Base-by-base conservation (phyloP, 2,329 filamentous ascomycete genomes). In the Septoria linicola region DNA sequence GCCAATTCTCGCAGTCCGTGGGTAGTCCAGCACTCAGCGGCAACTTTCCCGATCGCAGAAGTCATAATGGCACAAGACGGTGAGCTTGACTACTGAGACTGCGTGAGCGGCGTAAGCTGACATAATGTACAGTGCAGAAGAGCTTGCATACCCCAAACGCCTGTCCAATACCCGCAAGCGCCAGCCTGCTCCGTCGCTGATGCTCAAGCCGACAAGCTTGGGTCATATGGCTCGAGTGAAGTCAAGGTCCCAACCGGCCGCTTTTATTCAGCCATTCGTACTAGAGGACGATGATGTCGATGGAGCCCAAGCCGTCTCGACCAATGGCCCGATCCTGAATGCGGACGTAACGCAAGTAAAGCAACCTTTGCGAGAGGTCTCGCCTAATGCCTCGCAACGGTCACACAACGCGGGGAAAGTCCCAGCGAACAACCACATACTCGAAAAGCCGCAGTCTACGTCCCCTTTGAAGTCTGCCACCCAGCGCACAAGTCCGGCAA, bases 151-250 rank as follows among this genome's bases (percentile, higher is more conserved):
- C 32, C 53, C 51, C 10, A 58, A 66, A 41, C 63, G 66, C 16
- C 59, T 69, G 8, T 68, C 66, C 6, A 64, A 62, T 17, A 63
- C 59, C 10, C 61, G 66, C 27, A 66, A 59, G 34, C 60, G 63
- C 14, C 62, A 61, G 35, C 45, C 59, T 3, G 64, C 65, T n/a
- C 60, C 66, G n/a, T 55, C 64, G 8, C 53, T 68, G 20, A 44
- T 58, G 2, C 53, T 68, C 31, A 64, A 53, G 47, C 35, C 44
- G 25, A 23, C 44, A 4, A 23, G n/a, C n/a, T 51, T 52, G 44
- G 16, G 41, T 17, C 14, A 30, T 3, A 13, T 30, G 8, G 35
- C 21, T 7, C 19, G 17, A 32, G 36, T 36, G 30, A 49, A 52
- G 35, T 32, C 49, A 6, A 54, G 45, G 44, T 34, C 51, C 27